These are phyloP conservation scores for Dactylellina leptospora DNA, from an alignment of 2,329 filamentous ascomycete genomes.

Conservation along the genomic window DNA sequence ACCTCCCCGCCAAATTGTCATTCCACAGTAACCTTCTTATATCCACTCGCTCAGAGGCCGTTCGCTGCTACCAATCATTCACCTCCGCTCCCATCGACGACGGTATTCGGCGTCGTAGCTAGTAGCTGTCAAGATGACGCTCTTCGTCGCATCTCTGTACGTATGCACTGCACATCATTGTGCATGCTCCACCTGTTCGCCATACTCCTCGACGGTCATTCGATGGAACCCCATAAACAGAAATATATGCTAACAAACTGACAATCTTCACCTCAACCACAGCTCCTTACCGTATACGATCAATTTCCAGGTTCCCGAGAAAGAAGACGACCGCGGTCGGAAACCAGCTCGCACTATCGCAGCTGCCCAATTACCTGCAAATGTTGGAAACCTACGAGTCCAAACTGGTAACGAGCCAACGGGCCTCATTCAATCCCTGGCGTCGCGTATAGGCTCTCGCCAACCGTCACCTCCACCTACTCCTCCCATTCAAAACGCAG, in stretches of 20 bases:
- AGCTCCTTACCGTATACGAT: slow-evolving; percentile 94
- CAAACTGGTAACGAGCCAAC: slow-evolving; percentile 56
- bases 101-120: not conserved
- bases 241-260: not conserved
- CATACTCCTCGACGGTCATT: slow-evolving; percentile 47
- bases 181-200: not conserved
- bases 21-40: not conserved
- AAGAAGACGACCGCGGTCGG: slow-evolving; percentile 58
- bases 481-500: slow-evolving; percentile 62
- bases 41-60: not conserved
- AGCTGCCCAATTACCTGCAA: slow-evolving; percentile 57
- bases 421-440: slow-evolving; percentile 53
- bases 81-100: slow-evolving; percentile 7
- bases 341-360: slow-evolving; percentile 62
- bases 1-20: slow-evolving; percentile 28
- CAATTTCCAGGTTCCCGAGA: slow-evolving; percentile 76
- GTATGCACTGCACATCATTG: slow-evolving; percentile 54
- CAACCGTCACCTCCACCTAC: slow-evolving; percentile 65
- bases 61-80: slow-evolving; percentile 2
- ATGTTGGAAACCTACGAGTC: slow-evolving; percentile 56
- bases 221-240: slow-evolving; percentile 6
- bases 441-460: slow-evolving; percentile 56
- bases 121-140: slow-evolving; percentile 61
- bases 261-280: slow-evolving; percentile 21
- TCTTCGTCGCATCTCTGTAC: slow-evolving; percentile 66